Evolutionary conservation across 2,329 filamentous ascomycete species (phyloP).

Genomic region (Aspergillus floridensis): DNA sequence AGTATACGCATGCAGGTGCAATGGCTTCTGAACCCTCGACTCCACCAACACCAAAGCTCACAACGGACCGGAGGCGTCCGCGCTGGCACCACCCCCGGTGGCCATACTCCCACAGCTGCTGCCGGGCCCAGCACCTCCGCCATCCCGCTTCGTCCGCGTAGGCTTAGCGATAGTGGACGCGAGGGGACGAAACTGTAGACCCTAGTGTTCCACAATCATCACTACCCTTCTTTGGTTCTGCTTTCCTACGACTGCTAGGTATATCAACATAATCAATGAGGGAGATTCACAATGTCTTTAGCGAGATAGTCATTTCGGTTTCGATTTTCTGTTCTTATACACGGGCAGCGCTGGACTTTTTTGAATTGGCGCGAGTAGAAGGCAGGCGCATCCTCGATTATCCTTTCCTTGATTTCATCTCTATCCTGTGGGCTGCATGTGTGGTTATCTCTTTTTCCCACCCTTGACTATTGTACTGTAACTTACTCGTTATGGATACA

Average conservation of each 20-base stretch:
- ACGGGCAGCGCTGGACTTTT: neutral
- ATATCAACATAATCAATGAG: neutral
- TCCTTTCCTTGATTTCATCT: neutral
- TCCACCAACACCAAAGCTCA: conserved; percentile 44
- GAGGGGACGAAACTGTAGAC: conserved; percentile 41
- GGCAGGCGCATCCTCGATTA: too few species aligned
- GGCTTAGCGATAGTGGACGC: conserved; percentile 41
- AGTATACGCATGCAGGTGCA: conserved; percentile 60
- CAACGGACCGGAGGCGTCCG: conserved; percentile 17
- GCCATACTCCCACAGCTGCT: conserved; percentile 21
- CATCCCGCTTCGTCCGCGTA: conserved; percentile 28
- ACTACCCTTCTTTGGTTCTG: too few species aligned
- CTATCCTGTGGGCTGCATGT: neutral
- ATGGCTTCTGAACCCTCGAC: conserved; percentile 59
- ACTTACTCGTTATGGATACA: too few species aligned
- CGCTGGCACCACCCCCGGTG: conserved; percentile 11
- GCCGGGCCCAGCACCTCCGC: conserved; percentile 29
- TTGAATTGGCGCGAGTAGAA: neutral
- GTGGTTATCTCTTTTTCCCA: neutral
- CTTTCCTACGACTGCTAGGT: too few species aligned
- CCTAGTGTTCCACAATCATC: neutral
- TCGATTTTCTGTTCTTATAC: neutral
- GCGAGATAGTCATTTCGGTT: too few species aligned
- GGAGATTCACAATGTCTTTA: too few species aligned
- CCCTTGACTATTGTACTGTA: too few species aligned